A percentile compares a stretch with the other conserved stretches of the same genome.
phyloP scores from a whole-genome alignment of 129 eudicot genomes.

The Oenanthe sinensis region DNA sequence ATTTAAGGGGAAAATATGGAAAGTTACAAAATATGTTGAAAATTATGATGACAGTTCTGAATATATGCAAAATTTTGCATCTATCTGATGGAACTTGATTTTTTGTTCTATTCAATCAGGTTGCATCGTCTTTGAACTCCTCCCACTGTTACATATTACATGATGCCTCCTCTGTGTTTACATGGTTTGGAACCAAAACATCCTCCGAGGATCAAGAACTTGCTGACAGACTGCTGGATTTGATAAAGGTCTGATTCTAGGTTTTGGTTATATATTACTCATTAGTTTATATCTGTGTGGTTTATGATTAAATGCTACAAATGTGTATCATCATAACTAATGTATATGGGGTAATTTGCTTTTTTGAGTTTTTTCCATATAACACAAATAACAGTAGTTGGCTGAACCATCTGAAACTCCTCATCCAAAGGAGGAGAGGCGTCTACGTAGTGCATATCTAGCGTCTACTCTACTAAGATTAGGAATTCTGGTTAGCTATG shows the following conservation, averaged over 20 bases:
- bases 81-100: neutral
- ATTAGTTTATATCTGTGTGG: neutral
- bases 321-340: neutral
- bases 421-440: neutral
- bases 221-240: conserved; percentile 78
- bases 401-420: neutral
- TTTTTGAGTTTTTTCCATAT: neutral
- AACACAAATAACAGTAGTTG: neutral
- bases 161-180: conserved; percentile 52
- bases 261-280: neutral
- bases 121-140: conserved; percentile 74
- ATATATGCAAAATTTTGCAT: neutral
- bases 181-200: conserved; percentile 70
- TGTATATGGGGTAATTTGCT: neutral
- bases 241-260: conserved; percentile 48
- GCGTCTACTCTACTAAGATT: neutral
- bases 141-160: conserved; percentile 82
- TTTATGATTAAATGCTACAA: neutral
- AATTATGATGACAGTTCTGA: neutral
- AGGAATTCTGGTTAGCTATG: neutral
- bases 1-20: neutral
- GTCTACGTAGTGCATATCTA: neutral
- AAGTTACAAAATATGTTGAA: neutral
- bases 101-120: conserved; percentile 35
- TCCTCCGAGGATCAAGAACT: conserved; percentile 75